Percentiles rank a stretch among this genome's conserved stretches.
phyloP scores from a whole-genome alignment of 257 asterid species.

The Solanum sitiens region DNA sequence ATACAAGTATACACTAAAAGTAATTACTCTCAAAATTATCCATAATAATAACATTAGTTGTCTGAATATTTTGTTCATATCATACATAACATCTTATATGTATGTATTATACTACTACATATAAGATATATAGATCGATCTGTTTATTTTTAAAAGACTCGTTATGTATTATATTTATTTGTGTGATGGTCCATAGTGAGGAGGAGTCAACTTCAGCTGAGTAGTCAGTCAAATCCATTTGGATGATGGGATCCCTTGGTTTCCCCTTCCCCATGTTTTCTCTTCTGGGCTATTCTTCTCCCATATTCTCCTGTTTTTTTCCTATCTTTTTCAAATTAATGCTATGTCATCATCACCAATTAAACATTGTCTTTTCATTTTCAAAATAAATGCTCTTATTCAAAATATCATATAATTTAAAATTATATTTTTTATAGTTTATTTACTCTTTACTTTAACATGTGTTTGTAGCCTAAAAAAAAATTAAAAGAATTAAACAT shows the following conservation, averaged over 20 bases:
- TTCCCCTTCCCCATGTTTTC: neutral
- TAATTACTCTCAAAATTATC: neutral
- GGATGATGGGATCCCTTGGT: neutral
- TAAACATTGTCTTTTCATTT: neutral
- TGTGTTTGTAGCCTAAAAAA: neutral
- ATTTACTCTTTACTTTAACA: neutral
- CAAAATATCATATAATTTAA: neutral
- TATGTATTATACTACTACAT: too few relatives aligned
- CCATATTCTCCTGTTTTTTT: neutral
- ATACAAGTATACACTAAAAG: neutral
- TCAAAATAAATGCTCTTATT: neutral
- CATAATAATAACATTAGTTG: neutral
- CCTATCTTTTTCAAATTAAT: neutral
- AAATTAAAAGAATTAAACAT: neutral
- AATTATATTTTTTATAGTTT: neutral
- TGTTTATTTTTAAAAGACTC: too few relatives aligned
- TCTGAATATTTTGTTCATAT: too few relatives aligned
- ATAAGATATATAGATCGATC: neutral
- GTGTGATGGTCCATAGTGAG: neutral
- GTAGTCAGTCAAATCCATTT: neutral
- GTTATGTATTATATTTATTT: neutral
- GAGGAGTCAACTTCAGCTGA: neutral
- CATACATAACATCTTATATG: neutral
- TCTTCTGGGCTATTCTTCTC: neutral
- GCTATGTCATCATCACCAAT: neutral